A percentile compares a stretch with the other conserved stretches of the same genome.
These are phyloP conservation scores for Lecanoromycetidae sp. DNA, from an alignment of 2,329 filamentous ascomycete genomes.

Conservation along the genomic window DNA sequence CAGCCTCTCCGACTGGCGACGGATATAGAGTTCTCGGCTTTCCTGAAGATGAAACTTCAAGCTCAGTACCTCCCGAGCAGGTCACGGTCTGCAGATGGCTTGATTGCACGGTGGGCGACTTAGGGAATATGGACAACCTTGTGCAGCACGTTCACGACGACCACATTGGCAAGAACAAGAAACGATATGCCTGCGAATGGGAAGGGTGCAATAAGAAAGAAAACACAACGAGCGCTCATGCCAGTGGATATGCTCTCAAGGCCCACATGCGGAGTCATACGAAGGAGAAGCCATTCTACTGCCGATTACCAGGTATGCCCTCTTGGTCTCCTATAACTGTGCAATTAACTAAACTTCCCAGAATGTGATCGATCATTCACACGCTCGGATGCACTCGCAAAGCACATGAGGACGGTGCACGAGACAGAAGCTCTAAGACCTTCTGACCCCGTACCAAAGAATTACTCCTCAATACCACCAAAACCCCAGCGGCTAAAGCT, in stretches of 20 bases:
- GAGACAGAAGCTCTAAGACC: slow-evolving; percentile 89
- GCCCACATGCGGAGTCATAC: slow-evolving; percentile 98
- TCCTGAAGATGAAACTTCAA: slow-evolving; percentile 55
- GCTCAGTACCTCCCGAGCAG: slow-evolving; percentile 41
- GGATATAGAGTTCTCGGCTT: slow-evolving; percentile 37
- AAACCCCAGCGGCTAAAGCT: slow-evolving; percentile 30
- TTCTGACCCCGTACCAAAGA: slow-evolving; percentile 34
- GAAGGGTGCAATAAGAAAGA: slow-evolving; percentile 78
- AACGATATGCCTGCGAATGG: slow-evolving; percentile 99
- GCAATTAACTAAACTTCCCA: slow-evolving; percentile 29
- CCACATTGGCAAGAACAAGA: slow-evolving; percentile 85
- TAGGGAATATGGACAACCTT: slow-evolving; percentile 68
- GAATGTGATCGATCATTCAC: slow-evolving; percentile 98
- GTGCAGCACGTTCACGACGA: slow-evolving; percentile 82
- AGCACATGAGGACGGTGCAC: slow-evolving; percentile 97
- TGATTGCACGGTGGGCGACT: slow-evolving; percentile 57
- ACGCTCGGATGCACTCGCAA: slow-evolving; percentile 84
- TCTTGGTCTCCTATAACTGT: neutral
- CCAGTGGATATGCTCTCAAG: slow-evolving; percentile 87
- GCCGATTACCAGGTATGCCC: slow-evolving; percentile 67
- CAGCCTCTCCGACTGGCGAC: slow-evolving; percentile 56
- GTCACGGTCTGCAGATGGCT: slow-evolving; percentile 70
- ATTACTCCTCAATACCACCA: slow-evolving; percentile 26
- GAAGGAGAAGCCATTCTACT: slow-evolving; percentile 96
- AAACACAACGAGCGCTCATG: slow-evolving; percentile 48